phyloP scores from a whole-genome alignment of 352 stramenopile genomes.

The Pythium oligandrum region DNA sequence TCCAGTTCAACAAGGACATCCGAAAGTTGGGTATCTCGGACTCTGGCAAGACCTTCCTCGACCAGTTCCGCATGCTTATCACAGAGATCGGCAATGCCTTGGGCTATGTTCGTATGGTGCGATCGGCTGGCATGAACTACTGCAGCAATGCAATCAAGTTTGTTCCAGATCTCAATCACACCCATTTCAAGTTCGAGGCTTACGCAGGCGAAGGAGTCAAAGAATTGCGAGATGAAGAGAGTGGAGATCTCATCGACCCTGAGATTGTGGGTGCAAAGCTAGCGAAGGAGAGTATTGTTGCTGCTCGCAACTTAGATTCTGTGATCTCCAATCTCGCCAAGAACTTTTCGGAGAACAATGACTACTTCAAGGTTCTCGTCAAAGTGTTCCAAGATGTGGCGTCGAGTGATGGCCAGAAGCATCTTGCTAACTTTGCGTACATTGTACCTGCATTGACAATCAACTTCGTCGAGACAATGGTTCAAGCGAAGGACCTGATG shows the following conservation, averaged over 20 bases:
- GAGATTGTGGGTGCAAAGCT: constrained; percentile 60
- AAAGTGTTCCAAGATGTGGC: constrained; percentile 89
- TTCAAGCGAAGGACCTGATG: constrained; percentile 93
- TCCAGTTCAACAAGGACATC: constrained; percentile 91
- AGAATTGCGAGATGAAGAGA: constrained; percentile 60
- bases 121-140: constrained; percentile 89
- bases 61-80: constrained; percentile 89
- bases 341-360: constrained; percentile 90
- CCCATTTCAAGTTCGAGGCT: constrained; percentile 78
- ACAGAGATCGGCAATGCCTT: constrained; percentile 92
- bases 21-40: constrained; percentile 83
- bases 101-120: constrained; percentile 92
- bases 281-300: constrained; percentile 74
- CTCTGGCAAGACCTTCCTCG: constrained; percentile 84
- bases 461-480: constrained; percentile 87
- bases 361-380: constrained; percentile 91
- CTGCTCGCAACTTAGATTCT: constrained; percentile 82
- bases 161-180: constrained; percentile 87
- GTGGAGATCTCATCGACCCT: constrained; percentile 33
- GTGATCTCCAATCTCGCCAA: constrained; percentile 84
- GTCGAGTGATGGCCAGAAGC: constrained; percentile 81
- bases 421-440: constrained; percentile 91
- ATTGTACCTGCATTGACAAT: constrained; percentile 87
- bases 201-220: constrained; percentile 56
- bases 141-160: constrained; percentile 92